phyloP scores from a whole-genome alignment of 78 protist genomes.

The slime mould (Dictyostelium discoideum) region DNA sequence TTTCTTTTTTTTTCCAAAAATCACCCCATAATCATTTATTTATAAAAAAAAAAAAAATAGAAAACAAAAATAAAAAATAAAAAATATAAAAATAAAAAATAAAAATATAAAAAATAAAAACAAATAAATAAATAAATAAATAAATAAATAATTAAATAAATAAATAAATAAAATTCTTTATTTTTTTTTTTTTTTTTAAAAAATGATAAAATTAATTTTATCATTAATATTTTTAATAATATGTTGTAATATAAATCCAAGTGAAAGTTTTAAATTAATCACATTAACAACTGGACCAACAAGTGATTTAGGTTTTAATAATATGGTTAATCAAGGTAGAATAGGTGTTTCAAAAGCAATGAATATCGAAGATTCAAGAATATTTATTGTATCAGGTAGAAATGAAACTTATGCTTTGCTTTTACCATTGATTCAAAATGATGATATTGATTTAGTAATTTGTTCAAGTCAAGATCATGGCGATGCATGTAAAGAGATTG shows the following conservation, averaged over 20 bases:
- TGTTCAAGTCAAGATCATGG: neutral
- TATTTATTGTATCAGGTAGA: neutral
- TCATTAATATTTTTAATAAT: constrained; percentile 3
- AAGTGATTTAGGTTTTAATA: constrained; percentile 52
- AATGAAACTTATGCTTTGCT: neutral
- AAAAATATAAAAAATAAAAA: neutral
- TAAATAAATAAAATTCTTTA: neutral
- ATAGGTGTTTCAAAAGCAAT: neutral
- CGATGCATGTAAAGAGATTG: neutral
- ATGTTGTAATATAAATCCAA: neutral
- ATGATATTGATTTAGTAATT: neutral
- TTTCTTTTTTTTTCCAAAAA: neutral
- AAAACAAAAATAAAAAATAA: too few species aligned
- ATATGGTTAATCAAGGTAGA: constrained; percentile 16
- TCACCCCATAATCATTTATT: neutral
- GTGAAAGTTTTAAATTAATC: neutral
- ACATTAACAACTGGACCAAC: neutral
- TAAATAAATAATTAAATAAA: neutral
- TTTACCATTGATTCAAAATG: neutral
- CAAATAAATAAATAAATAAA: neutral
- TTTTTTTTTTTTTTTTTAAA: too few species aligned
- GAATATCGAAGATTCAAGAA: neutral
- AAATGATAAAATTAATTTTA: constrained; percentile 7
- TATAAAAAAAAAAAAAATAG: too few species aligned
- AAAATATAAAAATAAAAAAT: too few species aligned